Evolutionary conservation across 1,284 basidiomycete genomes (phyloP).

Genomic region (Fomitopsis pinicola): DNA sequence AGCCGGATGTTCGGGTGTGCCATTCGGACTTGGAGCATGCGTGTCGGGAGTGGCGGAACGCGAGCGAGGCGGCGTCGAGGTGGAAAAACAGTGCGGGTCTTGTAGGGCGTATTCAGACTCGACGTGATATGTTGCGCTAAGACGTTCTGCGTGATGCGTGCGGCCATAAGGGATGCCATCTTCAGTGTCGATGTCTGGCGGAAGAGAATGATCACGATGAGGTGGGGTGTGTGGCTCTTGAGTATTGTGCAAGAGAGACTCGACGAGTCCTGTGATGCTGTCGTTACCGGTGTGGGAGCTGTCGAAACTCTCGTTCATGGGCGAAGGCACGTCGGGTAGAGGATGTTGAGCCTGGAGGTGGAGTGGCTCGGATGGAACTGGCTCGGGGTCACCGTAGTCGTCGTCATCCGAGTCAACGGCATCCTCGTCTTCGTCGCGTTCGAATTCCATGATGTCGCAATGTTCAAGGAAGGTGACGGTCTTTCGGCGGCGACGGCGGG

Average conservation of each 20-base stretch:
- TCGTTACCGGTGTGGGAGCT: constrained; percentile 37
- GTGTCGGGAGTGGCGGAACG: constrained; percentile 30
- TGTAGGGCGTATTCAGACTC: constrained; percentile 3
- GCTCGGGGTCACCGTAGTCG: constrained; percentile 27
- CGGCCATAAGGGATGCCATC: constrained; percentile 66
- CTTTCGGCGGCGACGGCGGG: constrained; percentile 56
- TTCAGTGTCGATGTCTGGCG: constrained; percentile 47
- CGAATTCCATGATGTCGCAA: constrained; percentile 88
- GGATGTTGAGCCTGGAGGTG: background rate
- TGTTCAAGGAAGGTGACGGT: constrained; percentile 85
- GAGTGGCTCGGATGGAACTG: background rate
- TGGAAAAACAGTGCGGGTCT: constrained; percentile 4
- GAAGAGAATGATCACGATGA: constrained; percentile 16
- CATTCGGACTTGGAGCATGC: constrained; percentile 15
- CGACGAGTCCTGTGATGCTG: constrained; percentile 59
- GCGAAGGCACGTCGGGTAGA: background rate
- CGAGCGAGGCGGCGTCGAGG: constrained; percentile 15
- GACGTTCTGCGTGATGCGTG: constrained; percentile 57
- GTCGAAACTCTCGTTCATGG: constrained; percentile 15
- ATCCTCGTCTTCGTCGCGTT: constrained; percentile 49
- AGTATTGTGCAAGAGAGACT: constrained; percentile 47
- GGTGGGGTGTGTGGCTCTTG: constrained; percentile 23
- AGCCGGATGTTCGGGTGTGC: constrained; percentile 19
- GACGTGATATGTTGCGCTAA: constrained; percentile 13
- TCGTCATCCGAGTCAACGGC: constrained; percentile 44